Evolutionary conservation across 768 basidiomycete genomes (phyloP).

Genomic region (Lactarius sp.): DNA sequence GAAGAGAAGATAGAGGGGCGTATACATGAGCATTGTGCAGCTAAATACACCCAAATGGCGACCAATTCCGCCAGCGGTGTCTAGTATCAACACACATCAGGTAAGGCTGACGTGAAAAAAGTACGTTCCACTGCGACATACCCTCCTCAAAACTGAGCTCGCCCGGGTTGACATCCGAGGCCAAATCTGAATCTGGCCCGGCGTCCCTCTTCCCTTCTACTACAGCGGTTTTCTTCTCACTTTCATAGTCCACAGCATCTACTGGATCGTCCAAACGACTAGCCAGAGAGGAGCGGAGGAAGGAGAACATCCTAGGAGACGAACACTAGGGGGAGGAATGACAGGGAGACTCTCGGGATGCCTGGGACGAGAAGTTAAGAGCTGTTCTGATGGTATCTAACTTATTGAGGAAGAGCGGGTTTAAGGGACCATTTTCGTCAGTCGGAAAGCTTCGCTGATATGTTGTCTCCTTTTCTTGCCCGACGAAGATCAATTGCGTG

Average conservation of each 20-base stretch:
- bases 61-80: slow-evolving; percentile 51
- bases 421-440: too few species aligned
- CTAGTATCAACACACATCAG: slow-evolving; percentile 28
- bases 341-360: too few species aligned
- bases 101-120: neutral
- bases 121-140: slow-evolving; percentile 22
- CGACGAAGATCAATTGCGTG: too few species aligned
- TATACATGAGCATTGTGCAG: slow-evolving; percentile 50
- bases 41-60: slow-evolving; percentile 53
- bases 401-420: too few species aligned
- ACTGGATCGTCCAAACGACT: neutral
- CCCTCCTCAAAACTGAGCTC: slow-evolving; percentile 49
- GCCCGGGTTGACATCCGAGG: slow-evolving; percentile 35
- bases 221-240: neutral
- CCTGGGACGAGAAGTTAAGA: too few species aligned
- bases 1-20: neutral
- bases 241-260: neutral
- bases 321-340: too few species aligned
- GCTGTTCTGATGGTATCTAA: too few species aligned
- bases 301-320: neutral
- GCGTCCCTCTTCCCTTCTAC: too few species aligned
- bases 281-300: neutral
- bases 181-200: too few species aligned
- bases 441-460: too few species aligned
- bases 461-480: too few species aligned